A percentile compares a stretch with the other conserved stretches of the same genome.
Evolutionary conservation across 1,284 basidiomycete genomes (phyloP).

Genomic region (Boletus smithii): DNA sequence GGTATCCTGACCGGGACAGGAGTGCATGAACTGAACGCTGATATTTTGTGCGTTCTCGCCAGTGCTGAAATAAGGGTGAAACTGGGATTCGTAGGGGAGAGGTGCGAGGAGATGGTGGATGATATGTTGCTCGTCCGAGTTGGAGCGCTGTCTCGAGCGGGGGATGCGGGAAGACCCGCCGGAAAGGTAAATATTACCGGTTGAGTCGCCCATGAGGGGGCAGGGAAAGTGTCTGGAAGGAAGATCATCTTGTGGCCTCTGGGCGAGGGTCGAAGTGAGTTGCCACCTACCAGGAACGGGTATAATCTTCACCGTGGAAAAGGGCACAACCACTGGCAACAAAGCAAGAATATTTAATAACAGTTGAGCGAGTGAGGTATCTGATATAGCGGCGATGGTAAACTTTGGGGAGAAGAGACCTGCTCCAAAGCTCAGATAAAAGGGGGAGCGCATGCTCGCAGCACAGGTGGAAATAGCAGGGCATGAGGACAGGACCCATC

Average conservation of each 20-base stretch:
- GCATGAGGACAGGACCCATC: constrained; percentile 29
- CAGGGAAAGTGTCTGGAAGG: constrained; percentile 6
- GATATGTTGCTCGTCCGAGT: constrained; percentile 15
- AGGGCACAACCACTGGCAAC: constrained; percentile 15
- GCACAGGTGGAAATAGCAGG: constrained; percentile 19
- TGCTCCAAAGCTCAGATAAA: constrained; percentile 28
- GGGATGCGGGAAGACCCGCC: constrained; percentile 11
- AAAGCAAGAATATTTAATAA: constrained; percentile 13
- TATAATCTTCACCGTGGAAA: constrained; percentile 33
- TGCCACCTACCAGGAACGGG: constrained; percentile 24
- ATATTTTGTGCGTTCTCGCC: constrained; percentile 26
- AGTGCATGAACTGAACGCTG: constrained; percentile 32
- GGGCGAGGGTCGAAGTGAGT: constrained; percentile 8
- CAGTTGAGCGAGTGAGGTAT: no score
- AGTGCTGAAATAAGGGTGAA: constrained; percentile 19
- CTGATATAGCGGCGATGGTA: constrained; percentile 7
- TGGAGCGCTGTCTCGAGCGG: constrained; percentile 14
- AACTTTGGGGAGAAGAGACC: constrained; percentile 6
- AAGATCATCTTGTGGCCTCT: constrained; percentile 25
- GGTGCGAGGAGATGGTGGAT: constrained; percentile 21
- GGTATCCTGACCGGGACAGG: constrained; percentile 23
- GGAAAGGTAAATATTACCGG: constrained; percentile 16
- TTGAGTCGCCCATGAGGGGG: constrained; percentile 23
- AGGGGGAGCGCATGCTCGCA: constrained; percentile 24
- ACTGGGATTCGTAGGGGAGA: constrained; percentile 15